A percentile compares a stretch with the other conserved stretches of the same genome.
phyloP scores from a whole-genome alignment of 2,329 filamentous ascomycete genomes.

The Alternaria consortialis region DNA sequence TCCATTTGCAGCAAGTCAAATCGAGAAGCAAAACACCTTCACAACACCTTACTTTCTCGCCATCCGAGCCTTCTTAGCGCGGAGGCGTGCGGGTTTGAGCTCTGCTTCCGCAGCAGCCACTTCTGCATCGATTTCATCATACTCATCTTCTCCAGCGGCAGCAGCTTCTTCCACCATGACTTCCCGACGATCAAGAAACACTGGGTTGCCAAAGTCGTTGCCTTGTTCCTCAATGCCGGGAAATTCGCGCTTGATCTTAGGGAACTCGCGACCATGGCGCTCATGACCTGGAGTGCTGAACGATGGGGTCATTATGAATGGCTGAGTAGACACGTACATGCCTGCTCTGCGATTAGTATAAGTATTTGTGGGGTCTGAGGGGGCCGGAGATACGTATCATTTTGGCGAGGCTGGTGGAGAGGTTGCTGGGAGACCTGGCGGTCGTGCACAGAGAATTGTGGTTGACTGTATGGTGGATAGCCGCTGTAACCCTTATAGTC shows the following conservation, averaged over 20 bases:
- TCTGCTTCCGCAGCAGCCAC: constrained; percentile 23
- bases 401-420: constrained; percentile 3
- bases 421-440: neutral
- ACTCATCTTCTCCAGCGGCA: neutral
- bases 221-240: constrained; percentile 12
- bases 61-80: constrained; percentile 10
- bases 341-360: no score
- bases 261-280: neutral
- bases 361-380: no score
- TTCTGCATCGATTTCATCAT: constrained; percentile 15
- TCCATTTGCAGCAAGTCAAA: neutral
- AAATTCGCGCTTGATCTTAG: constrained; percentile 31
- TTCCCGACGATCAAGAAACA: neutral
- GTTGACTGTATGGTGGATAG: neutral
- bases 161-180: neutral
- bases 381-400: neutral
- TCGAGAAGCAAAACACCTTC: neutral
- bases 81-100: constrained; percentile 24
- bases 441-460: neutral
- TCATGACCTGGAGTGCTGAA: constrained; percentile 5
- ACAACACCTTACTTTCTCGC: constrained; percentile 1
- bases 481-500: neutral
- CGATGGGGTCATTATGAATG: neutral
- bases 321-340: neutral
- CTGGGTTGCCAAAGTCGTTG: constrained; percentile 10